Base-by-base conservation (phyloP, 805 yeast genomes). In the Starmerella bacillaris region DNA sequence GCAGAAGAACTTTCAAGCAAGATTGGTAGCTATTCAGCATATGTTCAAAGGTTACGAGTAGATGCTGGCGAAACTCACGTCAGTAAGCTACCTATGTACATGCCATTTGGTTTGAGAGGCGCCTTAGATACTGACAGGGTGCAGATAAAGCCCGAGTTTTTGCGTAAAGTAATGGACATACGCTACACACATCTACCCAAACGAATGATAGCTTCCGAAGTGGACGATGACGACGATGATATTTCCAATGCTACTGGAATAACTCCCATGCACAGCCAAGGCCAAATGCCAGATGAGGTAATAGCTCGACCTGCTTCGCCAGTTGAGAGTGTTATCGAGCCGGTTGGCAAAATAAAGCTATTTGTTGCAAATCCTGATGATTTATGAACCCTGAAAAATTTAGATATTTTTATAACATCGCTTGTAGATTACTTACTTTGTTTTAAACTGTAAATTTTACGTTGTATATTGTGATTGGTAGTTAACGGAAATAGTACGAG, bases 131-230 rank as follows among this genome's bases (percentile, higher is more conserved):
- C 34, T 12, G 30, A 40, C 12, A 40, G 47, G 3, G 29, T 44
- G 22, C 37, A 35, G 9, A 47, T 50, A 11, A 47, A 52, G 18
- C 50, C 51, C 27, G 50, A 44, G 33, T 49, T 50, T 31, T 41
- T 51, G 33, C 48, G 56, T 30, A 40, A 51, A 24, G 56, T 58
- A 21, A 54, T 57, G 56, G 60, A 57, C 26, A 51, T 55, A 27
- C 46, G 57, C 9, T 59, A 57, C 35, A 48, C 59, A 18, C 61
- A 57, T 33, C 41, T 57, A 32, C 53, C 70, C 36, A 78, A 77
- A 18, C 63, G 80, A 31, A 61, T 77, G 55, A 59, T 78, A 40
- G 86, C 84, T 2, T 68, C 76, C 18, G 89, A 77, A 51, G 73
- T 77, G 24, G 84, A 74, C 42, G 80, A 75, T 36, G 68, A 62